These are phyloP conservation scores for Nicotiana tabacum DNA, from an alignment of 257 asterid genomes.

Conservation along the genomic window DNA sequence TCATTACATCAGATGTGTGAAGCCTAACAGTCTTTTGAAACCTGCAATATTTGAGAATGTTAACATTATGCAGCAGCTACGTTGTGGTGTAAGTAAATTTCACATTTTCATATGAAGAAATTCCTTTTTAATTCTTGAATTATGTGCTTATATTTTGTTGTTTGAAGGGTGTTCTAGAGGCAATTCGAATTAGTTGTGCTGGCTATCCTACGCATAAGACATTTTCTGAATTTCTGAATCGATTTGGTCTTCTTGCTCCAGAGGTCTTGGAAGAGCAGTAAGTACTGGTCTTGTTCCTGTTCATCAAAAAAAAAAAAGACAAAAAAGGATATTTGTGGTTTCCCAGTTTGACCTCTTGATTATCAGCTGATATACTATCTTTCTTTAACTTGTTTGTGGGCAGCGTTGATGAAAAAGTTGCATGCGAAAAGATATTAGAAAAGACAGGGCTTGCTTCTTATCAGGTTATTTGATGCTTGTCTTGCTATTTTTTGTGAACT, in stretches of 20 bases:
- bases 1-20: conserved; percentile 96
- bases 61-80: conserved; percentile 91
- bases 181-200: conserved; percentile 97
- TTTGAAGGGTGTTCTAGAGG: conserved; percentile 34
- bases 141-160: conserved; percentile 2
- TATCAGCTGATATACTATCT: not conserved
- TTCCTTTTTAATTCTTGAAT: not conserved
- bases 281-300: not conserved
- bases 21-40: conserved; percentile 91
- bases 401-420: conserved; percentile 63
- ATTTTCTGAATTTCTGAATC: conserved; percentile 74
- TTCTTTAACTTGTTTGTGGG: conserved; percentile 14
- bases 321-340: not conserved
- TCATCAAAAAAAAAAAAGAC: not conserved
- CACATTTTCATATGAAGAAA: conserved; percentile 7
- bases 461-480: conserved; percentile 59
- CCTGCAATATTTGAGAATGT: conserved; percentile 88
- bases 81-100: conserved; percentile 89
- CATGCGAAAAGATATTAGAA: conserved; percentile 77
- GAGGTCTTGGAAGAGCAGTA: conserved; percentile 12
- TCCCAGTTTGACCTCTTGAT: not conserved
- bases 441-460: conserved; percentile 75
- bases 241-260: conserved; percentile 91
- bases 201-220: conserved; percentile 98
- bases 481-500: not conserved